Evolutionary conservation across 2,329 filamentous ascomycete species (phyloP).

Genomic region (Diaporthe longicolla): DNA sequence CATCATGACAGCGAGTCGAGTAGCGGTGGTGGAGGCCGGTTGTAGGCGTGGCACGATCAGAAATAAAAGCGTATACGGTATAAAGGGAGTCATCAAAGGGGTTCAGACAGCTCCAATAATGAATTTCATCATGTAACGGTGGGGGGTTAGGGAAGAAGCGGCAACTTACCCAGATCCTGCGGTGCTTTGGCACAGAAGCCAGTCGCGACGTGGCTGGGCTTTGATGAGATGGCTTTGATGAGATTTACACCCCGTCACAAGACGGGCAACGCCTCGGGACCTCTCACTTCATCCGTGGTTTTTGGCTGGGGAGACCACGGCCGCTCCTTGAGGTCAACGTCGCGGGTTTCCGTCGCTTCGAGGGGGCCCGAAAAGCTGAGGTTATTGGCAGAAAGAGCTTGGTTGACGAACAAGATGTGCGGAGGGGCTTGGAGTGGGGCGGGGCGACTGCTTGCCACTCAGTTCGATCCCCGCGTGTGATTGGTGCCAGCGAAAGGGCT

Average conservation of each 20-base stretch:
- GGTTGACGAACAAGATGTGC: slow-evolving; percentile 10
- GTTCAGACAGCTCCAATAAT: slow-evolving; percentile 82
- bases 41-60: slow-evolving; percentile 43
- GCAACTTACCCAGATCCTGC: slow-evolving; percentile 27
- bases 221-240: slow-evolving; percentile 26
- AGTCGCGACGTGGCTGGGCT: neutral
- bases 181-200: neutral
- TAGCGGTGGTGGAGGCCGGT: neutral
- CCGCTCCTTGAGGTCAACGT: slow-evolving; percentile 27
- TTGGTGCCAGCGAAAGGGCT: slow-evolving; percentile 11
- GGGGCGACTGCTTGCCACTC: neutral
- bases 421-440: slow-evolving; percentile 6
- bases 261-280: slow-evolving; percentile 36
- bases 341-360: slow-evolving; percentile 17
- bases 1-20: neutral
- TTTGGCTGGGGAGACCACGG: slow-evolving; percentile 16
- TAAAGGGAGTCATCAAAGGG: slow-evolving; percentile 69
- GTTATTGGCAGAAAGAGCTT: slow-evolving; percentile 24
- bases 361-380: neutral
- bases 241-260: slow-evolving; percentile 36
- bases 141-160: neutral
- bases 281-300: slow-evolving; percentile 42
- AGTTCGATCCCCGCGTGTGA: neutral
- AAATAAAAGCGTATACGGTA: slow-evolving; percentile 53
- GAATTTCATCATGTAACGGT: slow-evolving; percentile 65